Conservation (phyloP, 208 protist genomes). For the Trypanosoma melophagium region DNA sequence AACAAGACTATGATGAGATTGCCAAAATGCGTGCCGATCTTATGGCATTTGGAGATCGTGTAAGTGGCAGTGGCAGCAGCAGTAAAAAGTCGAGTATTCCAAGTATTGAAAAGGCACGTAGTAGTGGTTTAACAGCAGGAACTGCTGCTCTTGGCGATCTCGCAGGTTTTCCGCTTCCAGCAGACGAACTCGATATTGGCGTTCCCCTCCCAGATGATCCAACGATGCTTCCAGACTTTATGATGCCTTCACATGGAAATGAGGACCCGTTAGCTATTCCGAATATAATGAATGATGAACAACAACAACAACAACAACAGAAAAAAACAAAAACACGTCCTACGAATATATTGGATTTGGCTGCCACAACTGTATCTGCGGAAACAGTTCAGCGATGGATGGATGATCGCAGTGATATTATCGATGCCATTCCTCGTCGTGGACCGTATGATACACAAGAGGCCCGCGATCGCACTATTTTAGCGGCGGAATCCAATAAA, state of each 20-base stretch:
- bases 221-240: slow-evolving; percentile 46
- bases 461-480: slow-evolving; percentile 47
- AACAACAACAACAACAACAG: slow-evolving; percentile 3
- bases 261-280: slow-evolving; percentile 38
- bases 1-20: slow-evolving; percentile 84
- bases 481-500: slow-evolving; percentile 30
- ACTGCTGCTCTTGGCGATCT: slow-evolving; percentile 24
- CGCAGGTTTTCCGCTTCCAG: slow-evolving; percentile 44
- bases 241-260: slow-evolving; percentile 7
- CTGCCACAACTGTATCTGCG: slow-evolving; percentile 67
- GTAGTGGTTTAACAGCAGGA: slow-evolving; percentile 37
- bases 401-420: slow-evolving; percentile 61
- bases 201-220: slow-evolving; percentile 69
- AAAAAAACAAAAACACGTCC: background rate
- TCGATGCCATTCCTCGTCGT: slow-evolving; percentile 54
- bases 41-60: slow-evolving; percentile 73
- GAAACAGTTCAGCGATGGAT: slow-evolving; percentile 70
- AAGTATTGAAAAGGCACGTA: slow-evolving; percentile 85
- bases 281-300: slow-evolving; percentile 4
- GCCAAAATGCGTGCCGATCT: slow-evolving; percentile 79
- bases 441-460: slow-evolving; percentile 68
- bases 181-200: slow-evolving; percentile 81
- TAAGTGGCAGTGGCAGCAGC: slow-evolving; percentile 55
- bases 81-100: slow-evolving; percentile 83
- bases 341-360: slow-evolving; percentile 63